Conservation (phyloP, 2,329 filamentous ascomycete genomes). For the Aspergillus amoenus region DNA sequence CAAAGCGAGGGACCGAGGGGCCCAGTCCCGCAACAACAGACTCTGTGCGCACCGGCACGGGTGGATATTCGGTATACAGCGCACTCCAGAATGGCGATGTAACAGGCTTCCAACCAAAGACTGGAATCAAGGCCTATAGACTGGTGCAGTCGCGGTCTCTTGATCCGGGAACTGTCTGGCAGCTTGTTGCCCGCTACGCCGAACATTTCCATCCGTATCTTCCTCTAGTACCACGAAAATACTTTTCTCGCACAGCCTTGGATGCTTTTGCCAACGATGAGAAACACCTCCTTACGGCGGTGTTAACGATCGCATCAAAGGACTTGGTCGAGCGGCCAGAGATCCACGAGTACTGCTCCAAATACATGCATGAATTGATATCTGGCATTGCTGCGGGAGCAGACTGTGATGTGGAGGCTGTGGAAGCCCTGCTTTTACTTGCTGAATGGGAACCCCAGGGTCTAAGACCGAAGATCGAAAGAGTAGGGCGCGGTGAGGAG, state of each 20-base stretch:
- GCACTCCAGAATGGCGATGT: constrained; percentile 27
- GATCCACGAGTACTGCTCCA: constrained; percentile 65
- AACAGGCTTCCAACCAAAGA: constrained; percentile 27
- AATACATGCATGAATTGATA: constrained; percentile 68
- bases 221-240: constrained; percentile 62
- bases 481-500: constrained; percentile 69
- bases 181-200: constrained; percentile 59
- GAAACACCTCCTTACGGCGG: constrained; percentile 67
- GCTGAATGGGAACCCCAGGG: constrained; percentile 73
- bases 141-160: constrained; percentile 46
- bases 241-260: constrained; percentile 56
- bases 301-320: constrained; percentile 70
- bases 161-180: constrained; percentile 52
- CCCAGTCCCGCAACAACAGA: constrained; percentile 21
- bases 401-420: constrained; percentile 67
- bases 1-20: constrained; percentile 35
- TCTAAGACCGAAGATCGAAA: constrained; percentile 58
- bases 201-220: constrained; percentile 69
- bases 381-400: constrained; percentile 66
- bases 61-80: constrained; percentile 25
- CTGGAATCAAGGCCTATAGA: constrained; percentile 43
- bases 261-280: constrained; percentile 60
- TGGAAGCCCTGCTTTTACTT: constrained; percentile 67
- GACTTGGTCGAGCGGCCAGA: constrained; percentile 64
- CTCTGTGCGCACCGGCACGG: constrained; percentile 22